Base-by-base conservation (phyloP, 352 stramenopile genomes). In the Globisporangium apiculatum region DNA sequence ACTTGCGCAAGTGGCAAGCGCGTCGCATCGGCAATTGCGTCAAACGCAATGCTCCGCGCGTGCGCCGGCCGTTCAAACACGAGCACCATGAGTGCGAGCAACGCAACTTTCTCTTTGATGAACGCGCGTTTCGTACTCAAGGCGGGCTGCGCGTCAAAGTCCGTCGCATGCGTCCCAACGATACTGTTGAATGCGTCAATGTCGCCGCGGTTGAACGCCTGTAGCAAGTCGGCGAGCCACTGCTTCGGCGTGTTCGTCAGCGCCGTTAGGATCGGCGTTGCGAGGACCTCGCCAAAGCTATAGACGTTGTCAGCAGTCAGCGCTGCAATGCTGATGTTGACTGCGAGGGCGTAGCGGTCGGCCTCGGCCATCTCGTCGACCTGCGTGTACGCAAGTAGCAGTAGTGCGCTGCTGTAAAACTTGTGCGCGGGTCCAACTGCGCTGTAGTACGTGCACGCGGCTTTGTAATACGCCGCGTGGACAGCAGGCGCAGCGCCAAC, bases 271-370 rank as follows among this genome's bases (percentile, higher is more conserved):
- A 99, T 96, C 7, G 95, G 94, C 46, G 96, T 98, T 40, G 90
- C 86, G 62, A 98, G 86, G 60, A 99, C 91, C 91, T 99, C 95
- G 48, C 96, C 96, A 68, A 99, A 98, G 79, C 99, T 99, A 76
- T 98, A 99, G 3, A 99, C 95, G 17, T 93, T 91, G 48, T 99
- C 92, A 46, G 94, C 97, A 17, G 95, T 98, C 45, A 99, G 79
- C 41, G 97, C 96, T 8, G 97, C 94, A 48, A 99, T 83, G 73
- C 83, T 94, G 55, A 99, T 84, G 78, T 98, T 96, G 12, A 96
- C 85, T 0, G 96, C 95, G 49, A 98, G 64, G 17, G 88, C 69
- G 56, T 92, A 94, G 45, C 87, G 76, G 53, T 97, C 87, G 14
- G 84, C 68, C 2, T 72, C 57, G 7, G 76, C 75, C 58, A 98